A percentile compares a stretch with the other conserved stretches of the same genome.
phyloP scores from a whole-genome alignment of 2,329 filamentous ascomycete species.

The Cercospora sp. region DNA sequence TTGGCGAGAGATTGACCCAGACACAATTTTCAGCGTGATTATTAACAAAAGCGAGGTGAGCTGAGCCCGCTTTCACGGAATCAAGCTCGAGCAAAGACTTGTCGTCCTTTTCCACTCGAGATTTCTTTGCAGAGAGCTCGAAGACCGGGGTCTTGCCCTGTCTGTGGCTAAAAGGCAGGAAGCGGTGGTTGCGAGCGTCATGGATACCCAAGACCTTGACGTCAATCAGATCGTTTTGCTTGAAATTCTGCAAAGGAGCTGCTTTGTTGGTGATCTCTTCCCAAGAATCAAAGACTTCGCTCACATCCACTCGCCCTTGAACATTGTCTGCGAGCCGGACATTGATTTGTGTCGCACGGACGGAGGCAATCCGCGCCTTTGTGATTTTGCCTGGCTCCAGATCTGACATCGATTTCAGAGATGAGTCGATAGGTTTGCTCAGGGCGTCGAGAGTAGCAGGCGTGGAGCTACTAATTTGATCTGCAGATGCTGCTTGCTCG shows the following conservation, averaged over 20 bases:
- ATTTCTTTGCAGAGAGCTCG: constrained; percentile 79
- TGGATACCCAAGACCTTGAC: constrained; percentile 84
- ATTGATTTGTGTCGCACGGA: constrained; percentile 91
- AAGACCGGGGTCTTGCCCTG: constrained; percentile 75
- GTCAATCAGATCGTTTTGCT: constrained; percentile 66
- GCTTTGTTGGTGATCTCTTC: constrained; percentile 83
- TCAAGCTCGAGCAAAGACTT: constrained; percentile 68
- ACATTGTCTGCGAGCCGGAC: constrained; percentile 84
- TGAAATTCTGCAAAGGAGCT: constrained; percentile 73
- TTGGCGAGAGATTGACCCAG: constrained; percentile 89
- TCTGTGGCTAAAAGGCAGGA: constrained; percentile 86
- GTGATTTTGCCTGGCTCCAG: constrained; percentile 70
- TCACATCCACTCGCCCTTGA: constrained; percentile 89
- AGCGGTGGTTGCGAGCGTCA: constrained; percentile 85
- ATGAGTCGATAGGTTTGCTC: constrained; percentile 65
- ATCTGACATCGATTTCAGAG: constrained; percentile 67
- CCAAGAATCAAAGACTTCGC: constrained; percentile 85
- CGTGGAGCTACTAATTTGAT: constrained; percentile 27
- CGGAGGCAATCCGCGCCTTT: constrained; percentile 75
- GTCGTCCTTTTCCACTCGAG: constrained; percentile 44
- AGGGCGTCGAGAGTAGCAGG: constrained; percentile 35
- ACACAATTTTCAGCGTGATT: constrained; percentile 77
- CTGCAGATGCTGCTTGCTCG: constrained; percentile 45
- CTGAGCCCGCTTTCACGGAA: constrained; percentile 69
- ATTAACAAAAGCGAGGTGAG: constrained; percentile 83